Evolutionary conservation across 2,329 filamentous ascomycete species (phyloP), one percentile per base, ranked within the genome.

Genomic region (Fusarium sp.): DNA sequence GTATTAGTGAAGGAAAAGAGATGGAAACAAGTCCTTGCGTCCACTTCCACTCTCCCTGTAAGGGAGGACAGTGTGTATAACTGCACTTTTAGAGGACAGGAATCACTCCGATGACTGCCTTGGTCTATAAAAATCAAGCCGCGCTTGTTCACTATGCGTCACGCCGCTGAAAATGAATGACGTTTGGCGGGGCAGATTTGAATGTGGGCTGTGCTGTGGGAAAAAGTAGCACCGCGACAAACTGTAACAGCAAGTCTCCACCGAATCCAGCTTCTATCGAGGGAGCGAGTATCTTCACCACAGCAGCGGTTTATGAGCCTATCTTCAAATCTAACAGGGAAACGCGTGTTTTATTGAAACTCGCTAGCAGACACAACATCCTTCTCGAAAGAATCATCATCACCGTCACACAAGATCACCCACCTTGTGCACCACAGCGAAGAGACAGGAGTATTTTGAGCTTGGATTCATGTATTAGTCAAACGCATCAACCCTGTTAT

Each of bases 131-230:
- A 4, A 23, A 27, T 25, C 23, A 17, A 36, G n/a, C 35, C 29
- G n/a, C 8, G 25, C 35, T 47, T 52, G 44, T 38, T 29, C 31
- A 49, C 29, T 46, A 66, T 67, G 65, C 55, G 65, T 67, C 65
- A 67, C 59, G 50, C 57, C 65, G 63, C 37, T 42, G 38, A 39
- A 38, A 36, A 31, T 53, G 60, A 68, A 68, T 69, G 65, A 69
- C 66, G 65, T 60, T 56, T 63, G 54, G 66, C 45, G 66, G 66
- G 63, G 66, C 47, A 65, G 42, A 23, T 51, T 25, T 15, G 14
- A 37, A 15, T 48, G 15, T 27, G 57, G 31, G 23, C 41, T 45
- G 11, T 45, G 44, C 41, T 45, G 11, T 45, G 44, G 29, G 36
- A 36, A 56, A 60, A 58, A 47, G 27, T 56, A 39, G 41, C 25